These are phyloP conservation scores for Neopestalotiopsis rosae DNA, from an alignment of 2,329 filamentous ascomycete genomes.

Conservation along the genomic window DNA sequence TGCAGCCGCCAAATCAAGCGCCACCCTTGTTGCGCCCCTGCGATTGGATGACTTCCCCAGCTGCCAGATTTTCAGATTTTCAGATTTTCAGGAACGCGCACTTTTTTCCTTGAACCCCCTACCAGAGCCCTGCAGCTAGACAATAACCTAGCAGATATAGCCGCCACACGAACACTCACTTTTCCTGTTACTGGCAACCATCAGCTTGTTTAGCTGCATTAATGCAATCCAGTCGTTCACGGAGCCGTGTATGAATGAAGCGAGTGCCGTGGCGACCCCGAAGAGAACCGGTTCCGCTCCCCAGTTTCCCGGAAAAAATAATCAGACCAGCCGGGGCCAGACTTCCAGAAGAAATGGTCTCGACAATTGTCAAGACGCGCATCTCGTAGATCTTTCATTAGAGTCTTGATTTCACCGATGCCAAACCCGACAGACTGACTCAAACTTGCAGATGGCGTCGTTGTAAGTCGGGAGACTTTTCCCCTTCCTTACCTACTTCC, in stretches of 20 bases:
- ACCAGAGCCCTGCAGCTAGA: neutral
- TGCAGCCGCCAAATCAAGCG: neutral
- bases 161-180: neutral
- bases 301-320: constrained; percentile 1
- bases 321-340: neutral
- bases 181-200: neutral
- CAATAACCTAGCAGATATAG: neutral
- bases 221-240: neutral
- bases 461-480: neutral
- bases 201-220: neutral
- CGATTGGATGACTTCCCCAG: neutral
- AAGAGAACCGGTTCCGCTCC: neutral
- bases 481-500: neutral
- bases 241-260: neutral
- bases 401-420: neutral
- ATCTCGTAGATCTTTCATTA: neutral
- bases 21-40: neutral
- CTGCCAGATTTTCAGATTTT: neutral
- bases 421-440: neutral
- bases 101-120: neutral
- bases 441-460: neutral
- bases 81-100: neutral
- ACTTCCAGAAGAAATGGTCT: neutral
- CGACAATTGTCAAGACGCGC: neutral
- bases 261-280: neutral